Conservation (phyloP, 768 basidiomycete genomes). For the Suillus weaverae region DNA sequence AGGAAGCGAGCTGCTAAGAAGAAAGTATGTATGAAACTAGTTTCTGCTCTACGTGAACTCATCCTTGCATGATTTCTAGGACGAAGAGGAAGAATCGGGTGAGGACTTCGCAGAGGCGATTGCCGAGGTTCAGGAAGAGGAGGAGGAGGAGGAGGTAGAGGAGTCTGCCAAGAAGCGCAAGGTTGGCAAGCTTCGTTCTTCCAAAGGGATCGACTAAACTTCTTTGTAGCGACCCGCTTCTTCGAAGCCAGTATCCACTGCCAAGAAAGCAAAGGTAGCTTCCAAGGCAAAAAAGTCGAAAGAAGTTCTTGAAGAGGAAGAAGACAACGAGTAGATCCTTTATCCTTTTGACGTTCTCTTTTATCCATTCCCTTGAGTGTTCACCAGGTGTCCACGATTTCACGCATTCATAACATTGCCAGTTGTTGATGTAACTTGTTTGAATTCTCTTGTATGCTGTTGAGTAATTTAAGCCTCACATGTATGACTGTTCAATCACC, state of each 20-base stretch:
- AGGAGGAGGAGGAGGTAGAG: conserved; percentile 45
- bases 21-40: conserved; percentile 7
- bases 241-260: conserved; percentile 44
- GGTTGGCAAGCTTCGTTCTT: conserved; percentile 36
- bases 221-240: conserved; percentile 39
- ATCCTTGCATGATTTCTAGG: conserved; percentile 11
- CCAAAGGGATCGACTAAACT: conserved; percentile 9
- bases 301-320: conserved; percentile 47
- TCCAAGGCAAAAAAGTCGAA: conserved; percentile 43
- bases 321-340: conserved; percentile 31
- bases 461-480: neutral
- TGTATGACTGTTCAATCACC: too few species aligned
- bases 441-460: neutral
- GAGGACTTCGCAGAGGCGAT: conserved; percentile 49
- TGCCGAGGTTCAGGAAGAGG: conserved; percentile 47
- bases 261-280: conserved; percentile 39
- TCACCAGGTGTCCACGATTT: neutral
- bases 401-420: neutral
- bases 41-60: neutral
- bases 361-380: neutral
- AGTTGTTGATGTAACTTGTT: conserved; percentile 1
- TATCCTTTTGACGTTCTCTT: neutral
- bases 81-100: conserved; percentile 41
- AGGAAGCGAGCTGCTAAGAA: conserved; percentile 11
- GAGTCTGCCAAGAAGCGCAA: conserved; percentile 66